Conservation (phyloP, 306 rosid species). For the Rubus idaeus region DNA sequence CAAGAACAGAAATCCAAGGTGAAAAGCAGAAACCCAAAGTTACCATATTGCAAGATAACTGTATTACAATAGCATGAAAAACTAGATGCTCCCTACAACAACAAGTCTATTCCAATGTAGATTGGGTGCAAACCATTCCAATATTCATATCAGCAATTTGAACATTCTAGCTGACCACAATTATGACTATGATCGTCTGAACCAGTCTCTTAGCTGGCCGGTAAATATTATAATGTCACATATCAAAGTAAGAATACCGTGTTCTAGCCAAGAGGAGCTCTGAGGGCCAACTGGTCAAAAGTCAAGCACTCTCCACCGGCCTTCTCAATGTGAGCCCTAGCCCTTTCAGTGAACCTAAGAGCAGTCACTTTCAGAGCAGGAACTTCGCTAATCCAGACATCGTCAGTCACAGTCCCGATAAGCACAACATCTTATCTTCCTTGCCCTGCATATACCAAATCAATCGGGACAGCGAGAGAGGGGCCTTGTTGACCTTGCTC, state of each 20-base stretch:
- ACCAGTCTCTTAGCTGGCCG: too few species aligned
- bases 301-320: too few species aligned
- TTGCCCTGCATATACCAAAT: conserved; percentile 53
- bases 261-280: too few species aligned
- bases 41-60: not conserved
- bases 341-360: too few species aligned
- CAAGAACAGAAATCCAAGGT: not conserved
- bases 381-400: too few species aligned
- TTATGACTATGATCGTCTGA: not conserved
- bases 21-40: not conserved
- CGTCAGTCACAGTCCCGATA: conserved; percentile 61
- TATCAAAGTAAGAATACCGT: too few species aligned
- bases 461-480: conserved; percentile 65
- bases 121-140: too few species aligned
- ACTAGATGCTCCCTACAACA: not conserved
- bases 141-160: not conserved
- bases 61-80: not conserved
- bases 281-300: too few species aligned
- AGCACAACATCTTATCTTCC: conserved; percentile 56
- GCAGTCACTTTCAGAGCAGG: too few species aligned
- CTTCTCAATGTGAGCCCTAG: too few species aligned
- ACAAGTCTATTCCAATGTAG: not conserved
- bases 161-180: not conserved
- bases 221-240: too few species aligned
- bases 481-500: conserved; percentile 75